phyloP scores from a whole-genome alignment of 441 rosid genomes.

The Aleurites moluccanus region DNA sequence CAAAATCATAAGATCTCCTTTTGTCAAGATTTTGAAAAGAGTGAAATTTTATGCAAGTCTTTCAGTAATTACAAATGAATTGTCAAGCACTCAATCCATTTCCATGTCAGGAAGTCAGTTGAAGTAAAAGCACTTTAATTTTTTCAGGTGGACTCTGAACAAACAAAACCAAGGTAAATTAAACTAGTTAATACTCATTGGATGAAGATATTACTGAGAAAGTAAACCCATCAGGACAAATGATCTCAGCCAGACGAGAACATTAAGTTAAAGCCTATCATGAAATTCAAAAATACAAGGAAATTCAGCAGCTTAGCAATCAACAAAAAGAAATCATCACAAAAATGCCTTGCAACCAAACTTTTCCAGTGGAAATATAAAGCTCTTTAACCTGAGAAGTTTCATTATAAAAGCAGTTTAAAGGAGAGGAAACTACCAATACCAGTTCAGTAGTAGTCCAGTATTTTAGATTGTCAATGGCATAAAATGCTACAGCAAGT shows the following conservation, averaged over 20 bases:
- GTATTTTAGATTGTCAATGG: not conserved
- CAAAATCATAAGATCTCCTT: not conserved
- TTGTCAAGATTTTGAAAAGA: not conserved
- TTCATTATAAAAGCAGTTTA: not conserved
- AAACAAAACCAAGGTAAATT: not conserved
- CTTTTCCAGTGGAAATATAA: not conserved
- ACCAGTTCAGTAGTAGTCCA: not conserved
- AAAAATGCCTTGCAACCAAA: not conserved
- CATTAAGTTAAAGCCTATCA: not conserved
- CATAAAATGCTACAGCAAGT: not conserved
- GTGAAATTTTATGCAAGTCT: not conserved
- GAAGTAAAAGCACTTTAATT: not conserved
- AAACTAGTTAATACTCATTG: not conserved
- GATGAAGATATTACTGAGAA: not conserved
- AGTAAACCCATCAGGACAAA: not conserved
- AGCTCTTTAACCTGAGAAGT: slow-evolving; percentile 1
- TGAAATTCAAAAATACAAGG: not conserved
- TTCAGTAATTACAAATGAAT: not conserved
- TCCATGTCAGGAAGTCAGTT: not conserved
- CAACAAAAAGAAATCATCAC: not conserved
- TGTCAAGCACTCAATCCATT: not conserved
- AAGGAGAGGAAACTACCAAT: not conserved
- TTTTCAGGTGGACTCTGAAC: not conserved
- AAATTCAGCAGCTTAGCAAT: not conserved
- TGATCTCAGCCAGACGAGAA: not conserved